Conservation (phyloP, 768 basidiomycete genomes). For the Tricholoma flavovirens region DNA sequence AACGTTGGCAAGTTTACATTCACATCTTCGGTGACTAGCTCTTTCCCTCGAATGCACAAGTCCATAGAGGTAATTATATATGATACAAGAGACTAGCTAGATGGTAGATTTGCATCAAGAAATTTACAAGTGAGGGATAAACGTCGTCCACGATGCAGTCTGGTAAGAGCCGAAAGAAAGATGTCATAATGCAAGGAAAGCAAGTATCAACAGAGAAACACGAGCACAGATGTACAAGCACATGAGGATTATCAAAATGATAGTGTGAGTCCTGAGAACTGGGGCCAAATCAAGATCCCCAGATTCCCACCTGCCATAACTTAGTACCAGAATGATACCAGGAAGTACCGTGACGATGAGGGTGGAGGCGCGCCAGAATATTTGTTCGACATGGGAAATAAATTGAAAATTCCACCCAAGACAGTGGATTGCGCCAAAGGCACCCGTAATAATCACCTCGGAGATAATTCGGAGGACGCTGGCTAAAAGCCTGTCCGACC, state of each 20-base stretch:
- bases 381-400: background rate
- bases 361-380: background rate
- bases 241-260: background rate
- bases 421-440: background rate
- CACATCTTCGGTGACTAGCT: no score
- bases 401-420: background rate
- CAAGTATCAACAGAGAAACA: background rate
- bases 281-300: background rate
- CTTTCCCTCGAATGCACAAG: no score
- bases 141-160: background rate
- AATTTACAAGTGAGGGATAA: background rate
- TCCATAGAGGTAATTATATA: no score
- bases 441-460: background rate
- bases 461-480: background rate
- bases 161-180: background rate
- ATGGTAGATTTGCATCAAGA: background rate
- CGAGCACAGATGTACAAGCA: background rate
- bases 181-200: background rate
- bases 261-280: background rate
- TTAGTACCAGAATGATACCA: background rate
- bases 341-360: background rate
- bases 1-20: no score
- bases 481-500: background rate
- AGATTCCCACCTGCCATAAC: background rate
- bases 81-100: no score